Percentiles rank a stretch among this genome's conserved stretches.
Evolutionary conservation across 768 basidiomycete species (phyloP).

Genomic region (Rhizopogon salebrosus): DNA sequence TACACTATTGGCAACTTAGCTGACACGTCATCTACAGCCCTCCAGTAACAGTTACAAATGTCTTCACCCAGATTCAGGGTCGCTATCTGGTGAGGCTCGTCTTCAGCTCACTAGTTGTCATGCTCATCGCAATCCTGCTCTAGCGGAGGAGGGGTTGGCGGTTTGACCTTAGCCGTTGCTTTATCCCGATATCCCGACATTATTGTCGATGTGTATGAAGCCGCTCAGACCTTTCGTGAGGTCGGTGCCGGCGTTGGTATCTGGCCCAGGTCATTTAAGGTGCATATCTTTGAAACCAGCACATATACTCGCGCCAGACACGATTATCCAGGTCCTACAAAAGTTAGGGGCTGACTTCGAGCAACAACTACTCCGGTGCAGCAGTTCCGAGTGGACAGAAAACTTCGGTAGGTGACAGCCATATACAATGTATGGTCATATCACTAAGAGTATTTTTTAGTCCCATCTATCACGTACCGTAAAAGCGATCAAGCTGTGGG

Average conservation of each 20-base stretch:
- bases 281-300: not conserved
- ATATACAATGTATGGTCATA: not conserved
- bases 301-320: not conserved
- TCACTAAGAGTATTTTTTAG: conserved; percentile 25
- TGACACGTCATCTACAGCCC: not conserved
- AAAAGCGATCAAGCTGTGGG: conserved; percentile 58
- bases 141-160: conserved; percentile 39
- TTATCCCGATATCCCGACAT: conserved; percentile 43
- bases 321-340: conserved; percentile 13
- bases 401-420: conserved; percentile 12
- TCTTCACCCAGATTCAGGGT: conserved; percentile 18
- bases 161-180: conserved; percentile 32
- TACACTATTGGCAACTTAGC: not conserved
- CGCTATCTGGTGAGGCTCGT: conserved; percentile 21
- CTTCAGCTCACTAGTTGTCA: not conserved
- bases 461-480: conserved; percentile 47
- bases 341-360: conserved; percentile 17
- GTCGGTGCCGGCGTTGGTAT: conserved; percentile 58
- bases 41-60: conserved; percentile 11
- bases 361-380: conserved; percentile 12
- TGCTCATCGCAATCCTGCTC: not conserved
- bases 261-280: conserved; percentile 32
- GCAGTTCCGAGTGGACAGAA: conserved; percentile 17
- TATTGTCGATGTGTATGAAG: conserved; percentile 54
- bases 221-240: conserved; percentile 43